Base-by-base conservation (phyloP, 495 filamentous ascomycete genomes). In the Apodospora peruviana region DNA sequence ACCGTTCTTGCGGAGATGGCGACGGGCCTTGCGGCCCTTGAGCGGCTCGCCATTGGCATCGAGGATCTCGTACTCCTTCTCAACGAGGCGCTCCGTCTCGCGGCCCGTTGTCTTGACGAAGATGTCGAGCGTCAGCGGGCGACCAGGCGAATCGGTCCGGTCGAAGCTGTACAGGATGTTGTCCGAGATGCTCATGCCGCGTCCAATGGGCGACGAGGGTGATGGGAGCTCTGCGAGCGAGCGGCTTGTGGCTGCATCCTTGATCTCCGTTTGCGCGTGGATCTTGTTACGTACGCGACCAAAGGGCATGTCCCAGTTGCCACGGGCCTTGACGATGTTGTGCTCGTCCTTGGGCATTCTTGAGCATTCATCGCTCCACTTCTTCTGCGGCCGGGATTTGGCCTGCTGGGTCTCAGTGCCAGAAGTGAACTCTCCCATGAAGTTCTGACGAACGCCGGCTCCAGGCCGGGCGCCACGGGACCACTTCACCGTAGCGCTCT, bases 61-160 rank as follows among this genome's bases (percentile, higher is more conserved):
- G 9, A 75, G 43, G 34, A 75, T 66, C 57, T 73, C 72, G 43
- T 73, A 75, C 55, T 75, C 72, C 55, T 66, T 66, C 58, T 71
- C 68, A 18, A 75, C 67, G n/a, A 73, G 59, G 35, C 58, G 60
- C 60, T 75, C 72, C 34, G 67, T 74, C 27, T 67, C 71, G 23
- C 64, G 61, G 9, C 55, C 57, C 18, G 62, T 63, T 21, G 60
- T 43, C 64, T 71, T 74, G 47, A 75, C 61, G 41, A 73, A 74
- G 38, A 64, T 58, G 18, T 71, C 72, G 10, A 75, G 64, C 18
- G 67, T 57, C 9, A 73, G 39, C 3, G 71, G 64, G 32, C 49
- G 53, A 14, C 60, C 61, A 0, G 72, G 70, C 5, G 62, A 64
- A 34, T 72, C 67, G 40, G 51, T 24, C 18, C 65, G 57, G 60